Evolutionary conservation across 257 asterid species (phyloP).

Genomic region (Solanum gandarillasii): DNA sequence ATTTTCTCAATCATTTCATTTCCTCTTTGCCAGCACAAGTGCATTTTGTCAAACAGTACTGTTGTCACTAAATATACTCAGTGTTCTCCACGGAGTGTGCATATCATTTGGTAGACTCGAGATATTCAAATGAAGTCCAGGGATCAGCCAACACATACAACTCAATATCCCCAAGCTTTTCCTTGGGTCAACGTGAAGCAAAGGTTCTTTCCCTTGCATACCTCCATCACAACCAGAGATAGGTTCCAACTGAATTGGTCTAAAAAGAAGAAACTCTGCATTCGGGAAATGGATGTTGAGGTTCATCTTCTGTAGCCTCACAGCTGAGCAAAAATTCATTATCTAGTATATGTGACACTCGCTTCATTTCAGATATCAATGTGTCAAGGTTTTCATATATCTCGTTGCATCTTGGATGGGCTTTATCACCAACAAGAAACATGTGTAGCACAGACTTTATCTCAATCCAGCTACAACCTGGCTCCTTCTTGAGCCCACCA

Average conservation of each 20-base stretch:
- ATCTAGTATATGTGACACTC: constrained; percentile 9
- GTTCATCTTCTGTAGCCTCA: constrained; percentile 2
- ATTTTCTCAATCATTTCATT: neutral
- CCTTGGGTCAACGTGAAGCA: neutral
- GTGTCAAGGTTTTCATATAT: constrained; percentile 39
- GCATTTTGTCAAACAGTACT: neutral
- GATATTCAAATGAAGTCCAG: neutral
- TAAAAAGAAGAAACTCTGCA: neutral
- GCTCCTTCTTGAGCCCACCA: constrained; percentile 59
- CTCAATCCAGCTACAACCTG: constrained; percentile 95
- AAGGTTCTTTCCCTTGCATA: neutral
- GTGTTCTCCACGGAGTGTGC: neutral
- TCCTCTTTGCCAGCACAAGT: neutral
- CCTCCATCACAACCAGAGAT: neutral
- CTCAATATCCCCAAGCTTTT: neutral
- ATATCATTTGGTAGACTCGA: neutral
- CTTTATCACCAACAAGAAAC: constrained; percentile 82
- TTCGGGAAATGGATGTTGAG: constrained; percentile 3
- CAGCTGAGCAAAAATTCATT: constrained; percentile 6
- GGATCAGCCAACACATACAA: neutral
- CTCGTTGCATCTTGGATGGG: constrained; percentile 65
- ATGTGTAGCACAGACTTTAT: constrained; percentile 66
- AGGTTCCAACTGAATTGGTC: neutral
- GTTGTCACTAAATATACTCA: neutral
- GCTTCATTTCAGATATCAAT: constrained; percentile 52